Evolutionary conservation across 1,284 basidiomycete genomes (phyloP).

Genomic region (Boletus subluridellus): DNA sequence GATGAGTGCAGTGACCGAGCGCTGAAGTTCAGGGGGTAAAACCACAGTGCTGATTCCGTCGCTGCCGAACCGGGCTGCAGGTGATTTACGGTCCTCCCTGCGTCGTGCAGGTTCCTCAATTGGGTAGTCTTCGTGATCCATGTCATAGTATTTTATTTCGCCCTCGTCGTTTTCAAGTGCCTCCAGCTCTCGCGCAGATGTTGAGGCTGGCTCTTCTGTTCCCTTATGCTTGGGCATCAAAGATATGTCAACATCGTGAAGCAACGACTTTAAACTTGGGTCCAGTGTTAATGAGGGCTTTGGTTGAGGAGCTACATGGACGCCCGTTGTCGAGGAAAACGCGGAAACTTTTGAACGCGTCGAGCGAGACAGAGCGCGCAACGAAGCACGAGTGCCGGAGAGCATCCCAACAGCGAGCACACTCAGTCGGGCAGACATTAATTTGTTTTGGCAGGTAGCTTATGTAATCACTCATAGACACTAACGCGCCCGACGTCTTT

Average conservation of each 20-base stretch:
- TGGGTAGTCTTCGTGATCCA: constrained; percentile 27
- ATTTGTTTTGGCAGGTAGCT: not conserved
- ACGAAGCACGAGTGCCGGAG: constrained; percentile 18
- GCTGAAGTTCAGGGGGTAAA: constrained; percentile 65
- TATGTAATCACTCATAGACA: constrained; percentile 21
- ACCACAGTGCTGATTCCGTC: constrained; percentile 65
- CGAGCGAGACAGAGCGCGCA: constrained; percentile 24
- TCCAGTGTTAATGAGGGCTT: constrained; percentile 60
- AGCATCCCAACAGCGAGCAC: constrained; percentile 20
- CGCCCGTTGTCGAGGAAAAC: constrained; percentile 23
- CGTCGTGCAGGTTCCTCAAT: constrained; percentile 33
- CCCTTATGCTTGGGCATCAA: constrained; percentile 42
- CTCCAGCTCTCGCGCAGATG: constrained; percentile 51
- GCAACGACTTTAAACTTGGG: constrained; percentile 54
- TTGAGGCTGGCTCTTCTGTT: constrained; percentile 8
- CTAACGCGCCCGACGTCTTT: not conserved
- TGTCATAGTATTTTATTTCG: constrained; percentile 28
- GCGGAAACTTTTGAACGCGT: constrained; percentile 15
- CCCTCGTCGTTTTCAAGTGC: constrained; percentile 37
- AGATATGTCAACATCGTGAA: constrained; percentile 66
- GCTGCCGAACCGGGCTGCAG: constrained; percentile 77
- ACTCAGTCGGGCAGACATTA: not conserved
- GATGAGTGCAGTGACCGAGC: constrained; percentile 56
- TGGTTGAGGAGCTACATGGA: constrained; percentile 27
- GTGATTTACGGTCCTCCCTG: constrained; percentile 62